Percentiles rank a stretch among this genome's conserved stretches.
Conservation (phyloP, 768 basidiomycete genomes). For the Chalciporus sphaerocephalus region DNA sequence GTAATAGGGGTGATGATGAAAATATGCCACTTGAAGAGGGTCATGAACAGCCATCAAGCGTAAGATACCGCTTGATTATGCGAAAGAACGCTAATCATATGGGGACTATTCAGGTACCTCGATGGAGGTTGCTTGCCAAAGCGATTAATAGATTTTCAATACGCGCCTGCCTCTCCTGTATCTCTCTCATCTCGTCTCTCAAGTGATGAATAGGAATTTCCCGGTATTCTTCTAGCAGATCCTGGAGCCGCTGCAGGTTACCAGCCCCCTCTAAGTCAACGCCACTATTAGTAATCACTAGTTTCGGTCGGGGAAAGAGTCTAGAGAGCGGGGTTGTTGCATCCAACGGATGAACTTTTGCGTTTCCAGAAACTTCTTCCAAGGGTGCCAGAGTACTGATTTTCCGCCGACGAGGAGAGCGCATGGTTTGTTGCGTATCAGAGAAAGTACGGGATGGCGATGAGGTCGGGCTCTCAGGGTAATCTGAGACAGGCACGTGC, state of each 20-base stretch:
- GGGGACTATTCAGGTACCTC: no score
- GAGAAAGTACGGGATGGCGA: slow-evolving; percentile 4
- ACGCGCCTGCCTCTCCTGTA: slow-evolving; percentile 67
- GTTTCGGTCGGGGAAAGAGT: slow-evolving; percentile 25
- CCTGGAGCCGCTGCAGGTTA: slow-evolving; percentile 53
- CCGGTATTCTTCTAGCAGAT: slow-evolving; percentile 57
- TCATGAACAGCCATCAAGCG: neutral
- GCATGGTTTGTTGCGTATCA: slow-evolving; percentile 10
- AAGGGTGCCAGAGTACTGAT: slow-evolving; percentile 25
- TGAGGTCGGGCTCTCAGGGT: slow-evolving; percentile 11
- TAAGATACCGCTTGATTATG: neutral
- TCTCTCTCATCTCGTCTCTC: slow-evolving; percentile 77
- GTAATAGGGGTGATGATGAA: neutral
- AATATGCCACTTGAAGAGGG: neutral
- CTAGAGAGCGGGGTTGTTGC: slow-evolving; percentile 25
- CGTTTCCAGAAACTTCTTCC: slow-evolving; percentile 27
- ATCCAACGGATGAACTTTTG: slow-evolving; percentile 28
- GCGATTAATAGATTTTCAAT: slow-evolving; percentile 70
- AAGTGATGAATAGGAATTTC: slow-evolving; percentile 61
- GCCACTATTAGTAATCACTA: slow-evolving; percentile 10
- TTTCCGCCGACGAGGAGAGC: slow-evolving; percentile 22
- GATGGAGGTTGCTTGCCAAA: slow-evolving; percentile 66
- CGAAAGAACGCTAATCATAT: slow-evolving; percentile 25
- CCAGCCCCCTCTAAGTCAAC: slow-evolving; percentile 36
- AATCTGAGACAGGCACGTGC: slow-evolving; percentile 5